Base-by-base conservation (phyloP, 2,329 filamentous ascomycete genomes). In the Tolypocladium tropicale region DNA sequence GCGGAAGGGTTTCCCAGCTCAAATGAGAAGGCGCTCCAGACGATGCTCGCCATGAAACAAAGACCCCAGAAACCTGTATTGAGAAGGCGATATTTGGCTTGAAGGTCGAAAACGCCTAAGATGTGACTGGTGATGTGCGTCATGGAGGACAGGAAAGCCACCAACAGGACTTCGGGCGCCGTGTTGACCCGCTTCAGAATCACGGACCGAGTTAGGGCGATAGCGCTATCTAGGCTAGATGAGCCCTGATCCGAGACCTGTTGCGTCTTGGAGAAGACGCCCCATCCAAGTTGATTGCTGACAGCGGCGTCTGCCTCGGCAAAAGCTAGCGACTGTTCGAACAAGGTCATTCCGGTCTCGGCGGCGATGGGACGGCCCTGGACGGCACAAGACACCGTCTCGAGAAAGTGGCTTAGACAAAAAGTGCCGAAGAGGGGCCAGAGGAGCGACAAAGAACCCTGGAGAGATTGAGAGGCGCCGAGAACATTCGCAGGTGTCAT, bases 311-410 rank as follows among this genome's bases (percentile, higher is more conserved):
- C 94, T 10, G 93, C 93, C 71, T 99, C 94, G 12, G 93, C 90
- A 73, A 97, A 99, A 2, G 93, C 93, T 10, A 99, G 78, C 0
- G 92, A 96, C 67, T 96, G 92, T 68, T 99, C 94, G 65, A 97
- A 96, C 2, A 96, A 81, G 0, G 92, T 96, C 89, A 97, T 96
- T 21, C 91, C 92, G 1, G 90, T 95, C 72, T 97, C 94, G 0
- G 89, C 87, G 60, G 88, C 83, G 0, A 90, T 82, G 2, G 84
- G 81, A 2, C 88, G 84, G 34, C 93, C 93, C 69, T 96, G 90
- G 7, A 97, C 80, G 11, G 93, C 90, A 69, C 90, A 95, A 4
- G 88, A 87, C 11, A 97, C 74, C 0, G 90, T 94, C 71, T 97
- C 94, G 23, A 96, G 75, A 63, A 97, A 93, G 67, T 96, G 90